Percentiles rank a stretch among this genome's conserved stretches.
Evolutionary conservation across 202 grass and related monocot genomes (phyloP).

Genomic region (Schoenoplectus tabernaemontani): DNA sequence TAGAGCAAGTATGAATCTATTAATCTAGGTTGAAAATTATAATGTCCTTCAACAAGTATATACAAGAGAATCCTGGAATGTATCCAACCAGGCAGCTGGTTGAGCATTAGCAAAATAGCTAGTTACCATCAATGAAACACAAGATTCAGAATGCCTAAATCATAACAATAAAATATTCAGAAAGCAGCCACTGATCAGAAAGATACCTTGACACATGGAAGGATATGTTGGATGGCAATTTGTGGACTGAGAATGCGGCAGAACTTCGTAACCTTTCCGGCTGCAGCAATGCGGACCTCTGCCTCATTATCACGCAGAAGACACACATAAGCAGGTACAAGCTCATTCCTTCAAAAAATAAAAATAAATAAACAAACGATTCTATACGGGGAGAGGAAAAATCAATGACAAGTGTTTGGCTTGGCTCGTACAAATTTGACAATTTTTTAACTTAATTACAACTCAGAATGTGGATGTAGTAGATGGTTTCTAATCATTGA

Average conservation of each 20-base stretch:
- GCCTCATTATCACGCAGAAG: slow-evolving; percentile 97
- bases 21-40: background rate
- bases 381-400: background rate
- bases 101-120: too few species aligned
- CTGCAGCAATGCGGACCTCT: slow-evolving; percentile 94
- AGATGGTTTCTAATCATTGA: background rate
- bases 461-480: background rate
- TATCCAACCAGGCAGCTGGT: background rate
- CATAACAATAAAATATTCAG: background rate
- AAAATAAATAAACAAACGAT: too few species aligned
- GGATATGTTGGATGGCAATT: slow-evolving; percentile 80
- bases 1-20: background rate
- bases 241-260: slow-evolving; percentile 67
- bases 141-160: too few species aligned
- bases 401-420: background rate
- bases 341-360: slow-evolving; percentile 42
- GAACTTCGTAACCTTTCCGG: slow-evolving; percentile 94
- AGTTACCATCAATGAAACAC: too few species aligned
- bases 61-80: background rate
- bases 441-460: background rate
- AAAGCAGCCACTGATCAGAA: too few species aligned
- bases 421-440: background rate
- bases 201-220: slow-evolving; percentile 80
- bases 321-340: slow-evolving; percentile 85
- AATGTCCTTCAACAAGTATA: background rate